A percentile compares a stretch with the other conserved stretches of the same genome.
These are phyloP conservation scores for Cladophialophora exuberans DNA, from an alignment of 2,329 filamentous ascomycete genomes.

Conservation along the genomic window DNA sequence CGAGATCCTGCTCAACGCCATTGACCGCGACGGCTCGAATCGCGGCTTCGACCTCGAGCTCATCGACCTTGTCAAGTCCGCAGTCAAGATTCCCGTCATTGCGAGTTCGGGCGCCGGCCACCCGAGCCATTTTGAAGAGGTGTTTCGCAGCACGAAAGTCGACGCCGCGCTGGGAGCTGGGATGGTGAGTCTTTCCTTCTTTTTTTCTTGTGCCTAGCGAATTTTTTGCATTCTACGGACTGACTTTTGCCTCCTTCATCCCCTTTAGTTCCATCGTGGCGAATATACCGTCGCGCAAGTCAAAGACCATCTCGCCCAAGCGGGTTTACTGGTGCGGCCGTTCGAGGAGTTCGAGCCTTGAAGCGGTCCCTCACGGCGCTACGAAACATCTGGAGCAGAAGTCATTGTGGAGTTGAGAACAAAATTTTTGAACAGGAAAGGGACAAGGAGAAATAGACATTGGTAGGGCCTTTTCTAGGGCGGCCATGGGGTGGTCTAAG, in stretches of 20 bases:
- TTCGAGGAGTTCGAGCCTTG: slow-evolving; percentile 62
- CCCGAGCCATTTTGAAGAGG: slow-evolving; percentile 85
- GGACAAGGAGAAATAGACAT: too few species aligned
- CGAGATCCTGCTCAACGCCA: slow-evolving; percentile 95
- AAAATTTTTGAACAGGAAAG: too few species aligned
- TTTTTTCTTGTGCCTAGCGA: background rate
- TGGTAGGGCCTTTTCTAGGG: too few species aligned
- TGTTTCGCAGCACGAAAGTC: slow-evolving; percentile 81
- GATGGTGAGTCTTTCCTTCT: slow-evolving; percentile 62
- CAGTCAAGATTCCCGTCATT: slow-evolving; percentile 90
- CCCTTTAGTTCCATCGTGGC: slow-evolving; percentile 75
- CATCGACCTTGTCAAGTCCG: slow-evolving; percentile 82
- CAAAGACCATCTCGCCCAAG: slow-evolving; percentile 75
- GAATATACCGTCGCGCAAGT: slow-evolving; percentile 96
- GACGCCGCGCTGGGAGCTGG: slow-evolving; percentile 94
- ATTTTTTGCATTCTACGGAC: background rate
- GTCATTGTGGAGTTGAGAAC: too few species aligned
- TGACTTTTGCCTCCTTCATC: slow-evolving; percentile 18
- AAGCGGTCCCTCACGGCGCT: background rate
- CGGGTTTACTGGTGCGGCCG: slow-evolving; percentile 76
- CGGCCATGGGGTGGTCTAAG: too few species aligned
- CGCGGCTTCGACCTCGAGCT: slow-evolving; percentile 93
- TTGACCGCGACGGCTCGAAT: slow-evolving; percentile 94
- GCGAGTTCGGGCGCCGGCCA: slow-evolving; percentile 90
- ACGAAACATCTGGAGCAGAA: too few species aligned